Conservation (phyloP, 2,329 filamentous ascomycete species). For the Epicoccum sorghinum region DNA sequence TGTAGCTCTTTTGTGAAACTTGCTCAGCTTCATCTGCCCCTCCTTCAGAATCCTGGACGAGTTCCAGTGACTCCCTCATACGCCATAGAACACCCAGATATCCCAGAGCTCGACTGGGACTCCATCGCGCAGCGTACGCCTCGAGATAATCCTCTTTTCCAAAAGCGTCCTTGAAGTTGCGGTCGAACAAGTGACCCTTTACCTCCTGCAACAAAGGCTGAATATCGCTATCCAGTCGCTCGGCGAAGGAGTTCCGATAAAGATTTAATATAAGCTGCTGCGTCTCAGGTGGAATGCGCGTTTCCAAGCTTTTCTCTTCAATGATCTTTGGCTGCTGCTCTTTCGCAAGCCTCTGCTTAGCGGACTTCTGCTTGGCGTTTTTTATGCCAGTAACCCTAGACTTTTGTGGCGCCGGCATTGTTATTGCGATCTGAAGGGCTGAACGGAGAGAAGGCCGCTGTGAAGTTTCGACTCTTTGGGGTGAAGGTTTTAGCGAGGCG, state of each 20-base stretch:
- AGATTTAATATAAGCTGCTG: constrained; percentile 76
- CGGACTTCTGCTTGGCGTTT: constrained; percentile 24
- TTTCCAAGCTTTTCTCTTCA: constrained; percentile 12
- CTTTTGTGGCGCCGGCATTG: constrained; percentile 12
- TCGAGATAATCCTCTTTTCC: constrained; percentile 71
- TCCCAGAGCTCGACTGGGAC: constrained; percentile 80
- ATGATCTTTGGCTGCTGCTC: constrained; percentile 16
- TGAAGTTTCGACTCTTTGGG: constrained; percentile 15
- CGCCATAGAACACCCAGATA: constrained; percentile 69
- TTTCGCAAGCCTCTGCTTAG: constrained; percentile 12
- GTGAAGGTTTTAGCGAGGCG: constrained; percentile 17
- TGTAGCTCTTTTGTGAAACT: constrained; percentile 22
- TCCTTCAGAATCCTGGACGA: neutral
- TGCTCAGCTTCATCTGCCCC: neutral
- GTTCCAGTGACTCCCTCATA: constrained; percentile 33
- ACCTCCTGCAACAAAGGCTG: constrained; percentile 73
- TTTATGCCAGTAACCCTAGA: constrained; percentile 16
- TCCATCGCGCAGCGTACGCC: constrained; percentile 90
- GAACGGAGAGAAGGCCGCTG: constrained; percentile 11
- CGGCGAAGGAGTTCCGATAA: constrained; percentile 69
- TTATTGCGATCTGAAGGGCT: neutral
- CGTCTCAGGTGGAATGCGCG: constrained; percentile 55
- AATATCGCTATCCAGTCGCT: constrained; percentile 52
- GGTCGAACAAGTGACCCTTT: constrained; percentile 82
- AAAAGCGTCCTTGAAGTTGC: constrained; percentile 85